Evolutionary conservation across 768 basidiomycete genomes (phyloP), one percentile per base, ranked within the genome.

Genomic region (Kwoniella newhampshirensis): DNA sequence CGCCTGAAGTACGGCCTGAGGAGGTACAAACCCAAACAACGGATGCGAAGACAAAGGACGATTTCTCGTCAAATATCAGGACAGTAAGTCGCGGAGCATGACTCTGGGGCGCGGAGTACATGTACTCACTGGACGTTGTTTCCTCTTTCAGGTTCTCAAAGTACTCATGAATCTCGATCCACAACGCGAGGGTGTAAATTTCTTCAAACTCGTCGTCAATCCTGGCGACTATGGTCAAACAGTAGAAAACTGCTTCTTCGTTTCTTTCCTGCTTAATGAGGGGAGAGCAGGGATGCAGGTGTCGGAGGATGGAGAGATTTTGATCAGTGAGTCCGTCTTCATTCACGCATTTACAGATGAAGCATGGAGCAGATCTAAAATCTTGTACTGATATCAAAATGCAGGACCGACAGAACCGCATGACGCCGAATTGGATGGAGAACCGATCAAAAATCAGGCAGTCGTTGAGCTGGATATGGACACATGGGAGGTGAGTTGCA

Each of bases 221-320:
- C 96, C 96, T 12, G 77, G 86, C 26, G 85, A 88, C 67, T 99
- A 90, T 70, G 87, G 86, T 0, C 94, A 99, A 72, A 90, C 89
- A 0, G 91, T 98, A 13, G 96, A 99, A 78, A 99, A 99, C 73
- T 80, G 94, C 21, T 98, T 99, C 75, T 92, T 96, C 70, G 81
- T 94, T 1, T 91, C 90, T 0, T 98, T 99, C 78, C 81, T 96
- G 60, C 88, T 96, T 43, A 83, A 88, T 27, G 89, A 93, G 62
- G 91, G 87, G 2, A 83, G 60, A 44, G 77, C 70, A 0, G 68
- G 68, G 9, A 66, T 78, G 18, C 50, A 59, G 5, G 79, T 82
- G 28, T 79, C 83, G 7, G 80, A 87, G 0, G 75, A 75, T 25
- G 87, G 86, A 0, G 85, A 89, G 66, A 87, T 89, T 6, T 73